These are phyloP conservation scores for Pyrus communis DNA, from an alignment of 306 rosid species.

Conservation along the genomic window DNA sequence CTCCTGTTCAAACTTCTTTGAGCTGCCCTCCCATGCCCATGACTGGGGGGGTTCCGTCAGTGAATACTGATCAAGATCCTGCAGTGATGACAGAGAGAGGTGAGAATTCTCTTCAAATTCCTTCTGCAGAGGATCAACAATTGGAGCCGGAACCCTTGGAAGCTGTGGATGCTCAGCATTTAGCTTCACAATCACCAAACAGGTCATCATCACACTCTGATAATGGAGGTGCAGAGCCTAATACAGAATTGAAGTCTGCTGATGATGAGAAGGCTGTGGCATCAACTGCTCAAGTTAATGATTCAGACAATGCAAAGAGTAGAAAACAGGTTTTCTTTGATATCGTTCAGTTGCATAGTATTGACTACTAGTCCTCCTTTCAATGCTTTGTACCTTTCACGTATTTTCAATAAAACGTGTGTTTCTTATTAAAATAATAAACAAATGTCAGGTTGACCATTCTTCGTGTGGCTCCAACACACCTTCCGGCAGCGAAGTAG, in stretches of 20 bases:
- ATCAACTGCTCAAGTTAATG: constrained; percentile 52
- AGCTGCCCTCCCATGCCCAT: constrained; percentile 43
- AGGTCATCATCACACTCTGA: constrained; percentile 45
- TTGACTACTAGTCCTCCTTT: neutral
- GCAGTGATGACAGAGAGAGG: constrained; percentile 33
- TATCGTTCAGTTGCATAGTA: neutral
- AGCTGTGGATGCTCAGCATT: constrained; percentile 44
- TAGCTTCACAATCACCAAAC: constrained; percentile 49
- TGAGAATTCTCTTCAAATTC: constrained; percentile 37
- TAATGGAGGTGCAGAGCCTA: constrained; percentile 48
- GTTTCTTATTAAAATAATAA: constrained; percentile 17
- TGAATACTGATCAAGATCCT: constrained; percentile 37
- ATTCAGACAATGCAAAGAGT: constrained; percentile 19
- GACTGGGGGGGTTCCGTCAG: constrained; percentile 33
- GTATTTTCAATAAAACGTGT: neutral
- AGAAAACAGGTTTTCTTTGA: neutral
- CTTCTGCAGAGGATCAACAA: constrained; percentile 42
- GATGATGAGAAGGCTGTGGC: constrained; percentile 38
- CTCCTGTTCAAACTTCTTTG: constrained; percentile 66
- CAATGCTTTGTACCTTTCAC: neutral
- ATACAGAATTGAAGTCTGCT: constrained; percentile 33
- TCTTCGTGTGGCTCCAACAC: constrained; percentile 96
- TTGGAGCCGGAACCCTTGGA: constrained; percentile 41
- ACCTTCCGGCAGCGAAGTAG: constrained; percentile 78
- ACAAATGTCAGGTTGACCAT: constrained; percentile 62